Conservation (phyloP, 352 stramenopile species). For the Labyrinthula sp. region DNA sequence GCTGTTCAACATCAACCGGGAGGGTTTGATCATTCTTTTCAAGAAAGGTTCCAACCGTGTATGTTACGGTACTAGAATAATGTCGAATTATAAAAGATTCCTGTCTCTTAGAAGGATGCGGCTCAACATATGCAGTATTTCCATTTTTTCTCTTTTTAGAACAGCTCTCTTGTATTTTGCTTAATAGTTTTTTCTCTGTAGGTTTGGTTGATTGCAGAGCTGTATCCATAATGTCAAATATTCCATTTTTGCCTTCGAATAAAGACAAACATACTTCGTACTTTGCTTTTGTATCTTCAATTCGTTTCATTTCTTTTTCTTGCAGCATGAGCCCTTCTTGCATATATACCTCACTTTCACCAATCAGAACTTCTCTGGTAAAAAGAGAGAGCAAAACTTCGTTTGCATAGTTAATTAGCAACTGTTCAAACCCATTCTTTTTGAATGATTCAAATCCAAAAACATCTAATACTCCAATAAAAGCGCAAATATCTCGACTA, state of each 20-base stretch:
- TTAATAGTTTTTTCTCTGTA: constrained; percentile 32
- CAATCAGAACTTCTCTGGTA: constrained; percentile 47
- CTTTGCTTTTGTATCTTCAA: constrained; percentile 18
- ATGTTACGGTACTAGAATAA: constrained; percentile 77
- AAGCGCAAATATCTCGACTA: too few species aligned
- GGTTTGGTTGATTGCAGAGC: constrained; percentile 57
- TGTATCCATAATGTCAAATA: constrained; percentile 50
- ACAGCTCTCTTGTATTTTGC: constrained; percentile 14
- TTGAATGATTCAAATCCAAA: constrained; percentile 65
- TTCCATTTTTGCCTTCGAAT: constrained; percentile 2
- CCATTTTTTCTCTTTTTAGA: constrained; percentile 42
- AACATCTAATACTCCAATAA: too few species aligned
- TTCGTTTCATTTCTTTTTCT: constrained; percentile 3
- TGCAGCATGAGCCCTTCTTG: constrained; percentile 49
- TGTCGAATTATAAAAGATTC: constrained; percentile 82
- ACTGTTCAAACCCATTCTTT: constrained; percentile 58
- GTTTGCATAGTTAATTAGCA: constrained; percentile 72
- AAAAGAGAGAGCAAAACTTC: constrained; percentile 64
- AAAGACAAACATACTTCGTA: constrained; percentile 39
- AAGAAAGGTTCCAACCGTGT: constrained; percentile 79
- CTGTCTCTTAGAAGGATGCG: constrained; percentile 62
- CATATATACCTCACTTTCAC: constrained; percentile 47
- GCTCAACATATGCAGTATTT: constrained; percentile 52
- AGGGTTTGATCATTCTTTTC: constrained; percentile 88
- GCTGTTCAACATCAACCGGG: constrained; percentile 60